Conservation (phyloP, 805 yeast species). For the Ogataea chonburiensis region DNA sequence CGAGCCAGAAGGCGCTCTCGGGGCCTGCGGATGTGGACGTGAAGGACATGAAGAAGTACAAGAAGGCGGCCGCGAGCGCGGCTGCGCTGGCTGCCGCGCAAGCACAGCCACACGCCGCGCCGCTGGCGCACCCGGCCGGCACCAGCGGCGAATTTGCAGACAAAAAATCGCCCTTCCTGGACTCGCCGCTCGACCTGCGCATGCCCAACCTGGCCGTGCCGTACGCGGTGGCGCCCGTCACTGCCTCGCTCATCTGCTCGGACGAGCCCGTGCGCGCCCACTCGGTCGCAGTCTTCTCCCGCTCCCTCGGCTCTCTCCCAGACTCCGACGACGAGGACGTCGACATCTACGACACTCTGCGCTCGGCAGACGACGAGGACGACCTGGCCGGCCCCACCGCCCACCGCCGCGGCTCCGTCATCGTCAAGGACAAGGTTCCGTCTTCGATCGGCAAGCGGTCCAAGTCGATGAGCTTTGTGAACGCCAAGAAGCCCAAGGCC, state of each 20-base stretch:
- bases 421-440: slow-evolving; percentile 39
- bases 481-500: slow-evolving; percentile 47
- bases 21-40: slow-evolving; percentile 16
- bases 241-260: slow-evolving; percentile 46
- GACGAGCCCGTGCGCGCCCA: slow-evolving; percentile 11
- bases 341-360: slow-evolving; percentile 36
- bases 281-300: slow-evolving; percentile 5
- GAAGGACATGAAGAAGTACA: slow-evolving; percentile 19
- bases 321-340: slow-evolving; percentile 44
- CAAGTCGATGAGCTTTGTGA: slow-evolving; percentile 60
- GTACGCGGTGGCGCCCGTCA: slow-evolving; percentile 73
- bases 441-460: slow-evolving; percentile 52
- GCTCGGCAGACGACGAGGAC: slow-evolving; percentile 36
- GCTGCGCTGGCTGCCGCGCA: slow-evolving; percentile 18
- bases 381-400: slow-evolving; percentile 29
- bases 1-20: slow-evolving; percentile 40
- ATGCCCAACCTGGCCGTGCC: slow-evolving; percentile 52
- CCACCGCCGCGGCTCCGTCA: slow-evolving; percentile 34
- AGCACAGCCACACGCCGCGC: slow-evolving; percentile 19
- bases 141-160: slow-evolving; percentile 17
- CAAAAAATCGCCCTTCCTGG: slow-evolving; percentile 30
- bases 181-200: slow-evolving; percentile 33
- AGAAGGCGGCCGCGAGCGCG: slow-evolving; percentile 17
- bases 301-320: slow-evolving; percentile 12
- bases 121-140: slow-evolving; percentile 15